Evolutionary conservation across 352 stramenopile species (phyloP), one percentile per base, ranked within the genome.

Genomic region (Thalassiosira delicatula): DNA sequence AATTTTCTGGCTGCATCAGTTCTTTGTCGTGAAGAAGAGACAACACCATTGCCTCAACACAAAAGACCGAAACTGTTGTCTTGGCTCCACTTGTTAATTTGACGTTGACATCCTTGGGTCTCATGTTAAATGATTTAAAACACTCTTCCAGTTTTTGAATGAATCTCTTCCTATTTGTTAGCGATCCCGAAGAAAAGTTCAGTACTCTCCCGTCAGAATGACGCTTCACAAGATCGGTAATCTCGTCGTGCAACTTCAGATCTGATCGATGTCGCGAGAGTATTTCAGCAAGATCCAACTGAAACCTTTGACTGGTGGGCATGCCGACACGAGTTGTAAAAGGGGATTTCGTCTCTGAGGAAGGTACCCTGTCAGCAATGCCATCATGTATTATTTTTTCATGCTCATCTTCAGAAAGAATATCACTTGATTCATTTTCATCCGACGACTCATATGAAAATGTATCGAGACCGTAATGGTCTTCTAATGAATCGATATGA

Each of bases 1-100:
- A 54, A 30, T 84, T 79, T 0, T 54, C 30, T 25, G 30, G 7
- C 30, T 65, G 49, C 62, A 84, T 76, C 7, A 84, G 27, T 30
- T 35, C 42, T 14, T 63, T 23, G 40, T 85, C 70, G 19, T 27
- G 40, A 12, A 85, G 35, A 32, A 85, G 30, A 17, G 44, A 62
- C 0, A 46, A 33, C 25, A 72, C 62, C 63, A 72, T 72, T 17
- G n/a, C 25, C 42, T 72, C 54, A 17, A 60, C 17, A 29, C 62
- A 44, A 62, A 72, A 72, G 8, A 72, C 12, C n/a, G 63, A 54
- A 30, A 72, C n/a, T 30, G 63, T 72, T 11, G 35, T 49, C 19
- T 19, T 11, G 0, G 30, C 17, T 9, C 33, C 33, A 46, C 49
- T 23, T 4, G 57, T 30, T 8, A 66, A 7, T 12, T 3, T 17